phyloP scores from a whole-genome alignment of 1,284 basidiomycete genomes.

The Xanthoconium separans region DNA sequence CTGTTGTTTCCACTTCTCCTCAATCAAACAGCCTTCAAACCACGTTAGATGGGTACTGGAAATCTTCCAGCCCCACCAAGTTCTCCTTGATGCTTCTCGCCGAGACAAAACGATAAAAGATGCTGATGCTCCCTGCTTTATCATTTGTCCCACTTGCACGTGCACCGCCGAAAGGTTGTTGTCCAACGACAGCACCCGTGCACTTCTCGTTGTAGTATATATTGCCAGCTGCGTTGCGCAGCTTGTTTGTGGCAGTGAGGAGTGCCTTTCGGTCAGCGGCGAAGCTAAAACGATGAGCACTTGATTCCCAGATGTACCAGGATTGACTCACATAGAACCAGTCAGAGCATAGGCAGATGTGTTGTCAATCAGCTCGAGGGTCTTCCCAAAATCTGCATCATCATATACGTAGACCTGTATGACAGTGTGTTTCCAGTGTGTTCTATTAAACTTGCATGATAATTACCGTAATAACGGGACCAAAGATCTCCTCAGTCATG shows the following conservation, averaged over 20 bases:
- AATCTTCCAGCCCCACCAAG: slow-evolving; percentile 78
- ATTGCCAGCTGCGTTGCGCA: slow-evolving; percentile 87
- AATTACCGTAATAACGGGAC: slow-evolving; percentile 88
- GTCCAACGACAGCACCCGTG: slow-evolving; percentile 93
- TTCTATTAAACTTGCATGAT: neutral
- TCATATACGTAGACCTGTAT: slow-evolving; percentile 79
- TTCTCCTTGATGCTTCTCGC: slow-evolving; percentile 96
- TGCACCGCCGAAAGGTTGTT: slow-evolving; percentile 96
- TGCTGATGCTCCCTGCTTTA: slow-evolving; percentile 90
- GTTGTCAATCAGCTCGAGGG: slow-evolving; percentile 82
- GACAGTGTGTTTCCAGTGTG: slow-evolving; percentile 7
- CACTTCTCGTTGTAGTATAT: slow-evolving; percentile 97
- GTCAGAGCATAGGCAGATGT: slow-evolving; percentile 92
- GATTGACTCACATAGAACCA: slow-evolving; percentile 72
- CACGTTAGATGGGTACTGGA: slow-evolving; percentile 85
- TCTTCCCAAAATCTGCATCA: slow-evolving; percentile 82
- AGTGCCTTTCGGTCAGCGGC: slow-evolving; percentile 77
- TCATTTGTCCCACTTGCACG: slow-evolving; percentile 96
- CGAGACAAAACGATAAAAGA: slow-evolving; percentile 89
- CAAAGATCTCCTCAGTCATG: slow-evolving; percentile 96
- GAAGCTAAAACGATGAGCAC: slow-evolving; percentile 49
- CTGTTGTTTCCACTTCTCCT: neutral
- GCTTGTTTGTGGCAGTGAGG: slow-evolving; percentile 69
- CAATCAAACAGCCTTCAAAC: slow-evolving; percentile 39
- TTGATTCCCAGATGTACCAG: neutral